A percentile compares a stretch with the other conserved stretches of the same genome.
These are phyloP conservation scores for Colletotrichum sp. DNA, from an alignment of 2,329 filamentous ascomycete genomes.

Conservation along the genomic window DNA sequence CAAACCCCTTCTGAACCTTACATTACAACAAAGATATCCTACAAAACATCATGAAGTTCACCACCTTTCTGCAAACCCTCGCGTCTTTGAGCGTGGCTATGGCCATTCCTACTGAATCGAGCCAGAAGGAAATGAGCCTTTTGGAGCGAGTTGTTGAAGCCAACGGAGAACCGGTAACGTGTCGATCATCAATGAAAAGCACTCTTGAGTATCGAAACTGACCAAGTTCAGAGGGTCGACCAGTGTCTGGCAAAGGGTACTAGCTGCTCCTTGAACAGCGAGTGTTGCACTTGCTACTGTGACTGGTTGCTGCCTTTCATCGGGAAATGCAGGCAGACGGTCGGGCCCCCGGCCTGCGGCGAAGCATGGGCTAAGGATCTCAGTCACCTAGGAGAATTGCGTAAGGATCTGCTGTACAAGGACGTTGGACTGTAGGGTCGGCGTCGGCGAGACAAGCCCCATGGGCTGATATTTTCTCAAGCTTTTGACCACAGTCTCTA, in stretches of 20 bases:
- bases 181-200: background rate
- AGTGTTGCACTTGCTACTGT: background rate
- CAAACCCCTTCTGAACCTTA: background rate
- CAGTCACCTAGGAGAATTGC: background rate
- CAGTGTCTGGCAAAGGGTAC: background rate
- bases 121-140: background rate
- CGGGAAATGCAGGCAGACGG: background rate
- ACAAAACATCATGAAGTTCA: background rate
- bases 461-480: background rate
- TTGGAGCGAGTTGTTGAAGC: background rate
- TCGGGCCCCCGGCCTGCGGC: background rate
- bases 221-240: background rate
- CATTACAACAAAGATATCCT: background rate
- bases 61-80: background rate
- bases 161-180: background rate
- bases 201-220: background rate
- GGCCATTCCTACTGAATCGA: background rate
- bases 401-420: background rate
- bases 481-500: background rate
- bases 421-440: background rate
- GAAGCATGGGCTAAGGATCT: background rate
- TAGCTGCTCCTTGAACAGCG: background rate
- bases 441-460: background rate
- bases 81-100: background rate
- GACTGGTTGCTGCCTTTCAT: background rate